These are phyloP conservation scores for Scheffersomyces titani DNA, from an alignment of 1,139 yeast species.

Conservation along the genomic window DNA sequence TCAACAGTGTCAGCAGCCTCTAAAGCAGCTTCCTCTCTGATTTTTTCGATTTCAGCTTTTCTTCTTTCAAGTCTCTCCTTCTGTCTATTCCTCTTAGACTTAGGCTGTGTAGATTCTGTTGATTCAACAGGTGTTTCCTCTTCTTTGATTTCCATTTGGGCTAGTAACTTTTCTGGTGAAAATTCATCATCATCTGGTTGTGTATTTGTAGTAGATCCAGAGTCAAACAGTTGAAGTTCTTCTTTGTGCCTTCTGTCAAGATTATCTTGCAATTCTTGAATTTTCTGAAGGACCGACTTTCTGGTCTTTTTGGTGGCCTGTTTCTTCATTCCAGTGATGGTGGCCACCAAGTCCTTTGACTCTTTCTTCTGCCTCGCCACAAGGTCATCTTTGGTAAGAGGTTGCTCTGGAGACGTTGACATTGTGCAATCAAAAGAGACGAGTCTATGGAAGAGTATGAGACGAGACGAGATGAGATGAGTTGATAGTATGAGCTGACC, in stretches of 20 bases:
- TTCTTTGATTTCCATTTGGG: conserved; percentile 47
- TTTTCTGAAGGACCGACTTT: conserved; percentile 55
- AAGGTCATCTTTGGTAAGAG: conserved; percentile 44
- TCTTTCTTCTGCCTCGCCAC: conserved; percentile 70
- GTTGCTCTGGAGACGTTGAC: not conserved
- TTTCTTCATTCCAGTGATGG: conserved; percentile 74
- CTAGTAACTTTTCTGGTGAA: conserved; percentile 65
- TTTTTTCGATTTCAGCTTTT: conserved; percentile 63
- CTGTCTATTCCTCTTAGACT: conserved; percentile 70
- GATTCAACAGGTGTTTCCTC: not conserved
- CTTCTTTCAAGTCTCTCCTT: conserved; percentile 80
- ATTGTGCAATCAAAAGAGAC: not conserved
- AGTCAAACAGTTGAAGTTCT: conserved; percentile 39
- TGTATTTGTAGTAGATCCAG: conserved; percentile 6
- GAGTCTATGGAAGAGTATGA: not conserved
- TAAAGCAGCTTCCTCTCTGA: conserved; percentile 64
- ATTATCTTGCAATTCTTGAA: conserved; percentile 59
- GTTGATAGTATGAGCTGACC: not conserved
- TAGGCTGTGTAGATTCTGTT: conserved; percentile 6
- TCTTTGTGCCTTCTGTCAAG: conserved; percentile 52
- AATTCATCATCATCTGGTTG: conserved; percentile 37
- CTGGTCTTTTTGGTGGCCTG: conserved; percentile 82
- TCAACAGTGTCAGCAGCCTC: conserved; percentile 74
- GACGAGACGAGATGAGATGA: conserved; percentile 2
- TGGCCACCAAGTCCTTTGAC: conserved; percentile 61